Percentiles rank a stretch among this genome's conserved stretches.
Evolutionary conservation across 2,329 filamentous ascomycete species (phyloP).

Genomic region (Microcyclospora tardicrescens): DNA sequence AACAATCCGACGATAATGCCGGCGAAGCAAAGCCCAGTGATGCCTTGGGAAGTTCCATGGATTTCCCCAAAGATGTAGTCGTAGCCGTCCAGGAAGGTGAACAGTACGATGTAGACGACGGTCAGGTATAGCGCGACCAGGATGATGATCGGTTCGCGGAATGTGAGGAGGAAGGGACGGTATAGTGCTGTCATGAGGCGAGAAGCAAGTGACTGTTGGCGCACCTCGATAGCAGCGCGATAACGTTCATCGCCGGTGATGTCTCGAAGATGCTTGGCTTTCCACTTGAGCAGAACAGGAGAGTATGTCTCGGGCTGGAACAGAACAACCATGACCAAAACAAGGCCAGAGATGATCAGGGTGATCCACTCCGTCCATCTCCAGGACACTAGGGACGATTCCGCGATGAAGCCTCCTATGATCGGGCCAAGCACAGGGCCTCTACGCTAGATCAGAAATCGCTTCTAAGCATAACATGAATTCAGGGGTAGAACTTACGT

Average conservation of each 20-base stretch:
- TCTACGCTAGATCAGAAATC: not conserved
- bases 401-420: slow-evolving; percentile 33
- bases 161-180: slow-evolving; percentile 32
- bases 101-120: slow-evolving; percentile 33
- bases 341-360: slow-evolving; percentile 19
- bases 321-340: slow-evolving; percentile 22
- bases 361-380: slow-evolving; percentile 34
- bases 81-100: slow-evolving; percentile 38
- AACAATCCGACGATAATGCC: slow-evolving; percentile 33
- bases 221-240: slow-evolving; percentile 34
- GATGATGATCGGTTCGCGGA: slow-evolving; percentile 36
- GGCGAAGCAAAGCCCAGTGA: slow-evolving; percentile 36
- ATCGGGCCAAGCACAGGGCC: slow-evolving; percentile 32
- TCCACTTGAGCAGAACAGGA: slow-evolving; percentile 26
- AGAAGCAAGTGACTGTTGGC: slow-evolving; percentile 25
- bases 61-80: slow-evolving; percentile 39
- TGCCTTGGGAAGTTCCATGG: slow-evolving; percentile 32
- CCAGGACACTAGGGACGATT: slow-evolving; percentile 27
- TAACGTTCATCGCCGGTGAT: slow-evolving; percentile 33
- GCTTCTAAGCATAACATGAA: too few relatives aligned
- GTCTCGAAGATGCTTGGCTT: slow-evolving; percentile 20
- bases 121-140: slow-evolving; percentile 35
- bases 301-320: slow-evolving; percentile 41
- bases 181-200: slow-evolving; percentile 27
- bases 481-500: slow-evolving; percentile 5